Conservation (phyloP, 1,139 yeast genomes). For the Yamadazyma mexicana region DNA sequence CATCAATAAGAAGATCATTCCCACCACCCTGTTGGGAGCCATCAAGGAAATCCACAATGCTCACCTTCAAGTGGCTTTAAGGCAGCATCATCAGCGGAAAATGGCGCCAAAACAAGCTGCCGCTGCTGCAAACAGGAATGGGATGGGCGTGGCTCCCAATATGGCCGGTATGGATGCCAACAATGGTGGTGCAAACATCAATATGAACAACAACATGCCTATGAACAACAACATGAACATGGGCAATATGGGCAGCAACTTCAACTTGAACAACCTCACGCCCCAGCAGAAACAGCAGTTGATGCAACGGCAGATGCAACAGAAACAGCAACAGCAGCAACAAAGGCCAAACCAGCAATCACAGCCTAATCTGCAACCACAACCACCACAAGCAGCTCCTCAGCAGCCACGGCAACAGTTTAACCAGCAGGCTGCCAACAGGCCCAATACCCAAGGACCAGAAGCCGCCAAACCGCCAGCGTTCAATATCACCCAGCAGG, state of each 20-base stretch:
- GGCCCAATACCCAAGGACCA: neutral
- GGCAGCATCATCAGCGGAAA: conserved; percentile 36
- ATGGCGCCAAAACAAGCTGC: conserved; percentile 19
- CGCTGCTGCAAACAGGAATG: conserved; percentile 17
- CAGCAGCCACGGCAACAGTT: conserved; percentile 7
- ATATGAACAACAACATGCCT: conserved; percentile 9
- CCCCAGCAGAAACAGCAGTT: conserved; percentile 40
- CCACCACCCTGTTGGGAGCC: conserved; percentile 52
- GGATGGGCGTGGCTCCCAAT: conserved; percentile 9
- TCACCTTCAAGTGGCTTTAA: conserved; percentile 43
- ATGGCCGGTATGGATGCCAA: conserved; percentile 8
- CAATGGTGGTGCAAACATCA: conserved; percentile 13
- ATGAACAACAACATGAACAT: conserved; percentile 16
- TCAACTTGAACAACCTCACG: conserved; percentile 25
- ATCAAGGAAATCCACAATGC: conserved; percentile 63
- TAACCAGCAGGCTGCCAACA: neutral
- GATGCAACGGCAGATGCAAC: conserved; percentile 35
- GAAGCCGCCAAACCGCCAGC: conserved; percentile 30
- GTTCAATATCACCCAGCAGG: conserved; percentile 43
- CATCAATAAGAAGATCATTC: conserved; percentile 57
- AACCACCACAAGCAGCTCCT: conserved; percentile 11
- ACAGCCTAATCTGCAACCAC: conserved; percentile 13
- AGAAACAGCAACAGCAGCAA: conserved; percentile 13
- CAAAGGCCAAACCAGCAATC: conserved; percentile 9
- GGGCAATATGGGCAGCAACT: conserved; percentile 14